These are phyloP conservation scores for Cordyceps pruinosa DNA, from an alignment of 2,329 filamentous ascomycete species.

Conservation along the genomic window DNA sequence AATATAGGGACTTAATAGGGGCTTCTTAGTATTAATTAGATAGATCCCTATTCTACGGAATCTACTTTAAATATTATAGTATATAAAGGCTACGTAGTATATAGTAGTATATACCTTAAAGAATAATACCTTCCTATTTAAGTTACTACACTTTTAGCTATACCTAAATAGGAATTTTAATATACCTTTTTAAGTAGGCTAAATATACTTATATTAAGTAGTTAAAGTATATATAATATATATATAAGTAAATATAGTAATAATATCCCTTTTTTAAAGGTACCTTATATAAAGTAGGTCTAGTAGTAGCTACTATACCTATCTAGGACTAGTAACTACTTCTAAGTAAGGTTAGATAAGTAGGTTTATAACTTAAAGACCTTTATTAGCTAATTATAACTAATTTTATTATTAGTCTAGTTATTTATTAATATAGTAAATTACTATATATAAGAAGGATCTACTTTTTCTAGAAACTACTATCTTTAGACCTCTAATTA, in stretches of 20 bases:
- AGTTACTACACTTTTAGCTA: too few relatives aligned
- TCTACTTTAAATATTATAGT: background rate
- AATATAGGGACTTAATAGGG: too few relatives aligned
- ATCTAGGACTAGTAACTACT: background rate
- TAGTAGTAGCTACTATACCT: background rate
- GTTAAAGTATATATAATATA: background rate
- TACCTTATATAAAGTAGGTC: background rate
- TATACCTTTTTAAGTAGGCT: background rate
- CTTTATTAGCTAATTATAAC: too few relatives aligned
- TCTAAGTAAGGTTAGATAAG: background rate
- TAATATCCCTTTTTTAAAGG: background rate
- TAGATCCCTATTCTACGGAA: background rate
- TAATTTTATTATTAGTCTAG: too few relatives aligned
- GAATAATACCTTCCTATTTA: too few relatives aligned
- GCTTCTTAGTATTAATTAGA: too few relatives aligned
- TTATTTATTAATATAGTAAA: too few relatives aligned
- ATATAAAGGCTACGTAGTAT: background rate
- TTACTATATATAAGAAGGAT: too few relatives aligned
- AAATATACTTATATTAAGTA: background rate
- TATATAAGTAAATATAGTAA: background rate
- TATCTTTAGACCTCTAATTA: too few relatives aligned
- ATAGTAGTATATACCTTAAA: background rate
- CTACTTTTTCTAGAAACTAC: too few relatives aligned
- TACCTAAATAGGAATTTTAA: background rate
- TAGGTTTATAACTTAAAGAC: too few relatives aligned